Evolutionary conservation across 768 basidiomycete species (phyloP).

Genomic region (Bullera alba): DNA sequence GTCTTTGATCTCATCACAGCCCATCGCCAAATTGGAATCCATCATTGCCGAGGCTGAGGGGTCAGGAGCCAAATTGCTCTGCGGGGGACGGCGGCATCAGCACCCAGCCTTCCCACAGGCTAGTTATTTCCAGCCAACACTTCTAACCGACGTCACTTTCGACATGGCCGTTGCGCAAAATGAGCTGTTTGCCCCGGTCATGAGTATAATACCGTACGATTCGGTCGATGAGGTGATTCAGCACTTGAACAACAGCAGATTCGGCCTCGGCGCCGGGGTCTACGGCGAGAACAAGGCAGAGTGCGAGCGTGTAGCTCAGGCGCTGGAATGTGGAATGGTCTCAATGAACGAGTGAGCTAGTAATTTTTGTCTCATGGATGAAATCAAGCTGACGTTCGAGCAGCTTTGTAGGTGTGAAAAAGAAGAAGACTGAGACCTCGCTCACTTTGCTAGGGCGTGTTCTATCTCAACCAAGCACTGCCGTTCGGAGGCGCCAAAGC

Average conservation of each 20-base stretch:
- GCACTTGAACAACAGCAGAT: conserved; percentile 80
- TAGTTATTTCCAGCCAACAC: conserved; percentile 77
- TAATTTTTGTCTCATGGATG: conserved; percentile 57
- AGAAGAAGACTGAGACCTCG: conserved; percentile 18
- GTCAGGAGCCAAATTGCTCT: conserved; percentile 58
- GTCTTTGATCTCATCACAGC: conserved; percentile 70
- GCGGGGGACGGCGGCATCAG: conserved; percentile 60
- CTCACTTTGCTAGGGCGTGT: conserved; percentile 21
- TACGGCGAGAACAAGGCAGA: conserved; percentile 78
- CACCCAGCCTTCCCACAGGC: conserved; percentile 67
- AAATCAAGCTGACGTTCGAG: conserved; percentile 42
- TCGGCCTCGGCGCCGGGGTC: conserved; percentile 87
- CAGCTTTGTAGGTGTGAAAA: conserved; percentile 15
- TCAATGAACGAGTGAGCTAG: conserved; percentile 90
- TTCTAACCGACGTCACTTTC: conserved; percentile 68
- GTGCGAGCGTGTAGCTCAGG: conserved; percentile 70
- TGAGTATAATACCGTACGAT: conserved; percentile 76
- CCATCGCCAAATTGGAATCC: conserved; percentile 62
- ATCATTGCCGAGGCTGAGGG: conserved; percentile 65
- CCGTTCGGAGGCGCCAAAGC: conserved; percentile 91
- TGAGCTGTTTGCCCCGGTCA: conserved; percentile 93
- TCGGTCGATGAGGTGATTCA: conserved; percentile 75
- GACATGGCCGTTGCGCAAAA: conserved; percentile 69
- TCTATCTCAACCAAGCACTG: conserved; percentile 66
- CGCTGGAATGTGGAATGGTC: conserved; percentile 91